Evolutionary conservation across 2,329 filamentous ascomycete species (phyloP).

Genomic region (Lasiodiplodia sp.): DNA sequence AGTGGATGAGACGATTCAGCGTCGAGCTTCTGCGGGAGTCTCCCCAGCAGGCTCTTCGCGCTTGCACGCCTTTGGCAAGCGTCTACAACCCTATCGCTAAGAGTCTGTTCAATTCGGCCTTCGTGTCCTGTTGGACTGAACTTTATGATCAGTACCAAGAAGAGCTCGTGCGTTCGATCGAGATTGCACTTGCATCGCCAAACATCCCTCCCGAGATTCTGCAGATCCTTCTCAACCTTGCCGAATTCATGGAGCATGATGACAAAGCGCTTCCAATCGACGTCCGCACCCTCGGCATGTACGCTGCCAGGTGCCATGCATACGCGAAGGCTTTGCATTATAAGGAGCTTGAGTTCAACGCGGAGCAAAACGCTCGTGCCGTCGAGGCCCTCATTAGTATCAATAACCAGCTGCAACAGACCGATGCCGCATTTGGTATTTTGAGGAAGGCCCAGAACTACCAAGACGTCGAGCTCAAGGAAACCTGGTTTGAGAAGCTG

Average conservation of each 20-base stretch:
- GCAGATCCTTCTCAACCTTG: conserved; percentile 91
- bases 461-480: conserved; percentile 92
- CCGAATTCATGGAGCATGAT: conserved; percentile 99
- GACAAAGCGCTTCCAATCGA: conserved; percentile 98
- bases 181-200: conserved; percentile 91
- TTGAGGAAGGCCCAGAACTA: conserved; percentile 95
- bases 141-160: conserved; percentile 97
- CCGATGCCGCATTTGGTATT: conserved; percentile 97
- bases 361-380: conserved; percentile 93
- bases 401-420: conserved; percentile 98
- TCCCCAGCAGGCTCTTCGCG: conserved; percentile 91
- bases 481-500: conserved; percentile 99
- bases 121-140: conserved; percentile 98
- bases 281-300: conserved; percentile 90
- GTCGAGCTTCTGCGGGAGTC: conserved; percentile 94
- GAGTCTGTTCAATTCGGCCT: conserved; percentile 97
- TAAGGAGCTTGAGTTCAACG: conserved; percentile 97
- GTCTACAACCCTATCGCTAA: conserved; percentile 90
- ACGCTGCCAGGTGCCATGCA: conserved; percentile 95
- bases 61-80: conserved; percentile 89
- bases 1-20: conserved; percentile 97
- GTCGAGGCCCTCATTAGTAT: conserved; percentile 98
- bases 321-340: conserved; percentile 98
- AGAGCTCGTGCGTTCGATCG: conserved; percentile 93
- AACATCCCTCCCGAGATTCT: conserved; percentile 96